phyloP scores from a whole-genome alignment of 2,329 filamentous ascomycete genomes.

The Grosmannia serpens region DNA sequence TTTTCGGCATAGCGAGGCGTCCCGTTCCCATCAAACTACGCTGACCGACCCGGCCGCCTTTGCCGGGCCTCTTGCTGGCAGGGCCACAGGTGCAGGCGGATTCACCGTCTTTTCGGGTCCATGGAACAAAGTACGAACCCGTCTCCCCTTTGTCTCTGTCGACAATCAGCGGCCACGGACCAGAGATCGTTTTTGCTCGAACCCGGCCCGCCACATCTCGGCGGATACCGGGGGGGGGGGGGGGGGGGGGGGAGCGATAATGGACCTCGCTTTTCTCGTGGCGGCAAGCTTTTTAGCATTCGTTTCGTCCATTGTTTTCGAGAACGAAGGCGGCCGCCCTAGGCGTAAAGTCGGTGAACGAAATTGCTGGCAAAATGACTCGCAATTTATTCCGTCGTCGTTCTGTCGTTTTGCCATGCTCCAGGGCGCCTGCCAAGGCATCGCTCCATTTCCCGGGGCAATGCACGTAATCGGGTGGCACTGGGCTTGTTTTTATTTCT shows the following conservation, averaged over 20 bases:
- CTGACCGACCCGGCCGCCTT: conserved; percentile 2
- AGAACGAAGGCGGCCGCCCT: background rate
- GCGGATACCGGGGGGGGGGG: background rate
- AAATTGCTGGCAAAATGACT: no score
- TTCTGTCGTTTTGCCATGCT: background rate
- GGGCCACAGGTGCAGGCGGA: background rate
- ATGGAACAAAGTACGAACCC: background rate
- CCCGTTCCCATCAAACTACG: conserved; percentile 3
- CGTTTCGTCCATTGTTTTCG: background rate
- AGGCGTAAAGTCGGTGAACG: background rate
- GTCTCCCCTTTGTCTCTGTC: background rate
- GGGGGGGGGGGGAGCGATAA: background rate
- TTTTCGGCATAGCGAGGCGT: conserved; percentile 1
- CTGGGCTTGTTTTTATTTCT: background rate
- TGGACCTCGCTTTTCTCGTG: background rate
- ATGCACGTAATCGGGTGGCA: background rate
- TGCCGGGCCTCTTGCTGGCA: background rate
- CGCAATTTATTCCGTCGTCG: background rate
- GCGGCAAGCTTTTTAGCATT: background rate
- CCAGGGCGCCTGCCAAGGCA: background rate
- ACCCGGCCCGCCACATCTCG: background rate
- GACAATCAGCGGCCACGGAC: background rate
- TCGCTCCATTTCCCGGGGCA: background rate
- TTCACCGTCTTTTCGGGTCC: conserved; percentile 3
- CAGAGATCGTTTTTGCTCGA: background rate